These are phyloP conservation scores for Lasiodiplodia sp. DNA, from an alignment of 2,329 filamentous ascomycete species.

Conservation along the genomic window DNA sequence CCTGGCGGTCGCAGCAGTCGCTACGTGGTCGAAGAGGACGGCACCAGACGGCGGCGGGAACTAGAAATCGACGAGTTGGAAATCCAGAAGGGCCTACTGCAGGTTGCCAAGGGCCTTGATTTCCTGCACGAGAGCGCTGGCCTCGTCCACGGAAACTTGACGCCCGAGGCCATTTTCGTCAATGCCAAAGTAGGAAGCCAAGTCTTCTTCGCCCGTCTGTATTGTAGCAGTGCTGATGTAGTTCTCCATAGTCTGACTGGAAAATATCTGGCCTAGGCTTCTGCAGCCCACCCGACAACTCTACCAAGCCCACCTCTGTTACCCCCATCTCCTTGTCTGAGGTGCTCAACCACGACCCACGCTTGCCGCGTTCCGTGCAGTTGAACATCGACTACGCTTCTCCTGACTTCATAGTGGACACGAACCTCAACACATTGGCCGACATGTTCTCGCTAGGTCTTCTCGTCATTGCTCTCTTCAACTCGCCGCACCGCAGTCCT, in stretches of 20 bases:
- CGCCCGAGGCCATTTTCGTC: slow-evolving; percentile 90
- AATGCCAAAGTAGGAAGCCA: slow-evolving; percentile 78
- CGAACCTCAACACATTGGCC: slow-evolving; percentile 80
- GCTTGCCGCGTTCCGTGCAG: slow-evolving; percentile 82
- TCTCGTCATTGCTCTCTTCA: slow-evolving; percentile 88
- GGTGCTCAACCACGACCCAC: slow-evolving; percentile 82
- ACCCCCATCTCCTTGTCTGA: slow-evolving; percentile 83
- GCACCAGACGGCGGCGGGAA: slow-evolving; percentile 76
- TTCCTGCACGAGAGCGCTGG: slow-evolving; percentile 96
- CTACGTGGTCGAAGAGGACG: slow-evolving; percentile 80
- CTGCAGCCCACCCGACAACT: slow-evolving; percentile 79
- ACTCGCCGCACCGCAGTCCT: slow-evolving; percentile 89
- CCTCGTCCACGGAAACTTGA: slow-evolving; percentile 92
- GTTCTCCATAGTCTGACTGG: slow-evolving; percentile 79
- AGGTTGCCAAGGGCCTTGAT: slow-evolving; percentile 92
- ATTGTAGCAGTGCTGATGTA: slow-evolving; percentile 25
- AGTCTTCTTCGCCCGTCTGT: slow-evolving; percentile 29
- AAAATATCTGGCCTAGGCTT: slow-evolving; percentile 96
- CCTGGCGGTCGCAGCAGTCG: slow-evolving; percentile 75
- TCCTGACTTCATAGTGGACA: slow-evolving; percentile 93
- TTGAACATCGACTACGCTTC: slow-evolving; percentile 92
- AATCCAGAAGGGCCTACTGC: slow-evolving; percentile 93
- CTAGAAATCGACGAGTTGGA: slow-evolving; percentile 96
- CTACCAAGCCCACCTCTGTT: slow-evolving; percentile 76
- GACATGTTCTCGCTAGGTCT: slow-evolving; percentile 96